Evolutionary conservation across 2,329 filamentous ascomycete genomes (phyloP).

Genomic region (Fusarium sp.): DNA sequence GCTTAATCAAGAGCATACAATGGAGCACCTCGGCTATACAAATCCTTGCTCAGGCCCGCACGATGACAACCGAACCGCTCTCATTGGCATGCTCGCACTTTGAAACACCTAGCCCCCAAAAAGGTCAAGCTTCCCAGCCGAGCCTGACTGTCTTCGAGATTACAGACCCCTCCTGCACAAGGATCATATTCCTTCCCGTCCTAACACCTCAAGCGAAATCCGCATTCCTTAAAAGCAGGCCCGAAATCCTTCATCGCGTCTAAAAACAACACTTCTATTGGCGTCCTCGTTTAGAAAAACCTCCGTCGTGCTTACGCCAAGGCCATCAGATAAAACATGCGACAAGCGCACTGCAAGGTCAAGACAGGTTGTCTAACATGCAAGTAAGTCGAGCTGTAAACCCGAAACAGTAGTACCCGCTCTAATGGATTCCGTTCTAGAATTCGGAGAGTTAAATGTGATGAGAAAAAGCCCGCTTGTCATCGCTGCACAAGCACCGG

Average conservation of each 20-base stretch:
- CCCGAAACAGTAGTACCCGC: neutral
- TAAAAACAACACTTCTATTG: neutral
- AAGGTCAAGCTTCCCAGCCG: neutral
- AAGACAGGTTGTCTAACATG: neutral
- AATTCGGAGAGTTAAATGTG: conserved; percentile 4
- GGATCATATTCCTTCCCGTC: neutral
- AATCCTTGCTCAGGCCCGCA: neutral
- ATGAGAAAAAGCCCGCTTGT: conserved; percentile 3
- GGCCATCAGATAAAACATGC: neutral
- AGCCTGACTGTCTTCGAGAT: neutral
- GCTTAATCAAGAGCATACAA: neutral
- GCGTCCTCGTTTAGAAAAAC: neutral
- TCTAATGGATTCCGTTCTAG: neutral
- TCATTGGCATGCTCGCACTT: neutral
- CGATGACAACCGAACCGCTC: rapidly evolving
- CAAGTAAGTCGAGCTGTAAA: neutral
- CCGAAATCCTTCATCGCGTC: neutral
- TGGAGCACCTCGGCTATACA: rapidly evolving
- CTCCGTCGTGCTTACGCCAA: neutral
- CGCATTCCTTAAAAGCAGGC: neutral
- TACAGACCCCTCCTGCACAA: neutral
- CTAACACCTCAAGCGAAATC: neutral
- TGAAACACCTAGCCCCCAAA: neutral
- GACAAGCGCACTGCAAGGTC: neutral
- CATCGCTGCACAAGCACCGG: conserved; percentile 10